phyloP scores from a whole-genome alignment of 2,329 filamentous ascomycete species.

The Aureobasidium sp. region DNA sequence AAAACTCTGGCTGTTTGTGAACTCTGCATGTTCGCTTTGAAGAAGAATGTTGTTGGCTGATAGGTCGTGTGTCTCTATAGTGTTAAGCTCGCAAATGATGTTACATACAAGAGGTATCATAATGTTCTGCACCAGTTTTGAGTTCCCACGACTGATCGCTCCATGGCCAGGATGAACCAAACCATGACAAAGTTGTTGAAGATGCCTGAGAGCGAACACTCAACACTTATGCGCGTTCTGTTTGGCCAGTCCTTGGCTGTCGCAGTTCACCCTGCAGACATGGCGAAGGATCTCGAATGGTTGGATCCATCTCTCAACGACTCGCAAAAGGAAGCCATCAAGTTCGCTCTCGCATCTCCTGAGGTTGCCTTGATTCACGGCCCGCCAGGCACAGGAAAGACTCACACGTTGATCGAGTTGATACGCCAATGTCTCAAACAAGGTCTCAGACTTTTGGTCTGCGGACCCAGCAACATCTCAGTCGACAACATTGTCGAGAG shows the following conservation, averaged over 20 bases:
- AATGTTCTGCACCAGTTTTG: background rate
- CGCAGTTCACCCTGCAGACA: constrained; percentile 37
- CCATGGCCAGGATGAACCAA: constrained; percentile 47
- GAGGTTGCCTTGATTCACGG: constrained; percentile 90
- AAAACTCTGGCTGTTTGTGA: constrained; percentile 55
- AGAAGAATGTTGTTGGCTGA: constrained; percentile 25
- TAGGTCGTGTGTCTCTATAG: constrained; percentile 31
- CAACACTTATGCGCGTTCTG: constrained; percentile 51
- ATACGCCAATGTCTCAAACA: constrained; percentile 81
- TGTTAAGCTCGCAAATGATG: constrained; percentile 58
- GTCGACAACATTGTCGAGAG: constrained; percentile 98
- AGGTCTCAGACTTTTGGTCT: constrained; percentile 73
- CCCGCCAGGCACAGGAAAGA: constrained; percentile 93
- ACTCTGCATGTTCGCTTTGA: background rate
- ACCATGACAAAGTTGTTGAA: constrained; percentile 54
- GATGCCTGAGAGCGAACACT: constrained; percentile 47
- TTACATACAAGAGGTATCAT: constrained; percentile 53
- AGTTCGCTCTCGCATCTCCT: constrained; percentile 73
- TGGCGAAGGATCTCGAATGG: constrained; percentile 42
- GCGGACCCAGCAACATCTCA: constrained; percentile 91
- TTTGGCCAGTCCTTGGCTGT: constrained; percentile 52
- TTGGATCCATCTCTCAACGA: constrained; percentile 50
- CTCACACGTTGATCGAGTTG: constrained; percentile 89
- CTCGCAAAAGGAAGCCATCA: constrained; percentile 55
- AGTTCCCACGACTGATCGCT: constrained; percentile 2